phyloP scores from a whole-genome alignment of 805 yeast species.

The Hanseniaspora thailandica region DNA sequence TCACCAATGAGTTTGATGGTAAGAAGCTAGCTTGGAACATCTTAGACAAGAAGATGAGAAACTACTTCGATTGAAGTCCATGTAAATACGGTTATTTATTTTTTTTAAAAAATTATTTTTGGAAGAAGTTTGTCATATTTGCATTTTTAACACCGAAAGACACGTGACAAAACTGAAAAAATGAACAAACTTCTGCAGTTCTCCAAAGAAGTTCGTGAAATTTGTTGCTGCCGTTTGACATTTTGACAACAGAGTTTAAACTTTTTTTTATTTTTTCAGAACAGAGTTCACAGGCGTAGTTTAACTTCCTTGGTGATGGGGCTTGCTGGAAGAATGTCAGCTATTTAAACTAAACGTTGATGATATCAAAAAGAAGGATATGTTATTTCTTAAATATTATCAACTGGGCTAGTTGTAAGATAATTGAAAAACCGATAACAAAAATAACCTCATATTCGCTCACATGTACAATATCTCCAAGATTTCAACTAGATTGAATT shows the following conservation, averaged over 20 bases:
- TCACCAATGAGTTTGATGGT: conserved; percentile 14
- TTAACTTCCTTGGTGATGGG: background rate
- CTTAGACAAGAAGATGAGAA: conserved; percentile 12
- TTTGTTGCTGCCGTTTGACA: background rate
- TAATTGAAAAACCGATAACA: background rate
- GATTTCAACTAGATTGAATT: conserved; percentile 24
- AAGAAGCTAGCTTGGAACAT: conserved; percentile 9
- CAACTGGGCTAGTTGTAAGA: too few relatives aligned
- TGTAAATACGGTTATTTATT: background rate
- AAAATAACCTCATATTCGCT: background rate
- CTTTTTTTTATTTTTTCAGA: too few relatives aligned
- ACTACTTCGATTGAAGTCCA: background rate
- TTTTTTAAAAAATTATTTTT: background rate
- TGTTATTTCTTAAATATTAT: too few relatives aligned
- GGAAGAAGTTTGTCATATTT: background rate
- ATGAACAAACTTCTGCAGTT: background rate
- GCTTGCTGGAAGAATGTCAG: background rate
- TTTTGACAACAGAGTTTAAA: background rate
- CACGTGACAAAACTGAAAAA: background rate
- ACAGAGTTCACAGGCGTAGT: background rate
- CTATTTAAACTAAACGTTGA: background rate
- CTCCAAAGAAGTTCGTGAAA: background rate
- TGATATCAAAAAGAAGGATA: background rate
- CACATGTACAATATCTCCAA: conserved; percentile 5
- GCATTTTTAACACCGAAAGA: background rate